Percentiles rank a stretch among this genome's conserved stretches.
Conservation (phyloP, 345 rosid genomes). For the Lenwebbia sp. region DNA sequence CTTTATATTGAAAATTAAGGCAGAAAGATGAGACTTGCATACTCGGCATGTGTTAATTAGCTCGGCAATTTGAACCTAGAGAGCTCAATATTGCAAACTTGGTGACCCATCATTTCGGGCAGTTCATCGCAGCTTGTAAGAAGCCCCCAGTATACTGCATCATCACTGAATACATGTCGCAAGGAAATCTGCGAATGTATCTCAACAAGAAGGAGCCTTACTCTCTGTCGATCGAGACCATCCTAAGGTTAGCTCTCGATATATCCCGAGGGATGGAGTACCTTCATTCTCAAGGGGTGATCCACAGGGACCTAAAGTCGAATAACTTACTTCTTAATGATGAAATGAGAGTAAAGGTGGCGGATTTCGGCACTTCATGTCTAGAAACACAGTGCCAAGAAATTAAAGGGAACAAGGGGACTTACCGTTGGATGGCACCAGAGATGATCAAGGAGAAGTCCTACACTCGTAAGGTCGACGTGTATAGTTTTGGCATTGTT, state of each 20-base stretch:
- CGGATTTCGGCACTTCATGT: conserved; percentile 94
- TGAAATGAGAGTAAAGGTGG: conserved; percentile 95
- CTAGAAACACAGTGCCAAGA: conserved; percentile 89
- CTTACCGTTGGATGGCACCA: conserved; percentile 99
- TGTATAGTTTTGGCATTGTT: conserved; percentile 93
- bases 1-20: background rate
- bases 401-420: conserved; percentile 91
- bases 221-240: conserved; percentile 82
- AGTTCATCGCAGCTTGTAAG: conserved; percentile 98
- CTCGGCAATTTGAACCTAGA: background rate
- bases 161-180: conserved; percentile 98
- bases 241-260: conserved; percentile 84
- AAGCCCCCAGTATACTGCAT: conserved; percentile 97
- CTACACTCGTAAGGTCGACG: conserved; percentile 88
- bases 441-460: conserved; percentile 98
- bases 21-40: background rate
- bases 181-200: conserved; percentile 95
- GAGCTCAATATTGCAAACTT: background rate
- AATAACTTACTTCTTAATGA: conserved; percentile 87
- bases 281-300: conserved; percentile 97
- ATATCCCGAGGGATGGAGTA: conserved; percentile 99
- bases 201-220: conserved; percentile 97
- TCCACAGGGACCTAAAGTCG: conserved; percentile 93
- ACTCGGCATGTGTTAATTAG: background rate
- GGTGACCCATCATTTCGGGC: background rate